phyloP scores from a whole-genome alignment of 2,329 filamentous ascomycete genomes.

The Talaromyces pinophilus region DNA sequence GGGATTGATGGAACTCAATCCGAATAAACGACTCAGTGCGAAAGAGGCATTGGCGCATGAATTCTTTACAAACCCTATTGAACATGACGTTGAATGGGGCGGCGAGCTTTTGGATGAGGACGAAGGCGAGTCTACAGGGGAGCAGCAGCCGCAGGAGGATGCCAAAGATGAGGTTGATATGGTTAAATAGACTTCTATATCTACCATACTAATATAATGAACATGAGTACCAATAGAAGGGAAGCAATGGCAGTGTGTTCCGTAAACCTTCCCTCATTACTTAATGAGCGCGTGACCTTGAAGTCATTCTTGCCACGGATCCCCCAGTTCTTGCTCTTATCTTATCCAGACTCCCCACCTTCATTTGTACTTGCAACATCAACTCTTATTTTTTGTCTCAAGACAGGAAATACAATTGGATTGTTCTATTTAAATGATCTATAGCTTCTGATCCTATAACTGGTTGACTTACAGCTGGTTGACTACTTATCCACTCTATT shows the following conservation, averaged over 20 bases:
- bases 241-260: background rate
- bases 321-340: slow-evolving; percentile 9
- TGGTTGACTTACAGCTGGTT: background rate
- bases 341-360: slow-evolving; percentile 9
- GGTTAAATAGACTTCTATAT: slow-evolving; percentile 28
- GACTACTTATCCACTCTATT: background rate
- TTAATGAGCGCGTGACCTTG: slow-evolving; percentile 12
- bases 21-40: slow-evolving; percentile 45
- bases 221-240: background rate
- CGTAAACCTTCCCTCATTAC: background rate
- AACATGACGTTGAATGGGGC: slow-evolving; percentile 46
- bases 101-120: slow-evolving; percentile 36
- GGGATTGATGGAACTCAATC: slow-evolving; percentile 48
- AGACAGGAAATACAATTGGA: no score
- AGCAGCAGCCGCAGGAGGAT: slow-evolving; percentile 31
- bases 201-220: background rate
- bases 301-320: slow-evolving; percentile 13
- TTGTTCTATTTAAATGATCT: background rate
- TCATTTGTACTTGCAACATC: background rate
- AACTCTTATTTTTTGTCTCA: background rate
- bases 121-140: slow-evolving; percentile 38
- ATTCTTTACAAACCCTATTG: slow-evolving; percentile 46
- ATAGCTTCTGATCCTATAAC: no score
- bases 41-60: slow-evolving; percentile 48
- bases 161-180: slow-evolving; percentile 42